Conservation (phyloP, 441 rosid genomes). For the Arabidopsis hybrid region DNA sequence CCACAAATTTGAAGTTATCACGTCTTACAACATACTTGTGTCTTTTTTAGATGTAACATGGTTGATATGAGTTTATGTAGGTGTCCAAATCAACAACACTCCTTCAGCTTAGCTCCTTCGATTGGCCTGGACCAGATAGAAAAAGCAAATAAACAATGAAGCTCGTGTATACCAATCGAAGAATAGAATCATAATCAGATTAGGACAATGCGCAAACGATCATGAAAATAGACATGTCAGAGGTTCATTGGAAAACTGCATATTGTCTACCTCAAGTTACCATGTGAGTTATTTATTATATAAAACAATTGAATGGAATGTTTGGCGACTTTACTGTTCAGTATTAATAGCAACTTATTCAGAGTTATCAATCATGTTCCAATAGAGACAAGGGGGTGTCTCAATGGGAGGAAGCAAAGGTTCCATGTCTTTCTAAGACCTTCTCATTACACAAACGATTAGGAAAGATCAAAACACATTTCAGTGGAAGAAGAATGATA, state of each 20-base stretch:
- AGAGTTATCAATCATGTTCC: background rate
- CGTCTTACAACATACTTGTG: background rate
- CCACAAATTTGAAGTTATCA: constrained; percentile 21
- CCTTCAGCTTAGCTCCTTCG: constrained; percentile 14
- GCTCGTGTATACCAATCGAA: background rate
- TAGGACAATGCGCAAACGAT: background rate
- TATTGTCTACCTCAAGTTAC: background rate
- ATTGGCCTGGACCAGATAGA: constrained; percentile 14
- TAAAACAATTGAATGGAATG: background rate
- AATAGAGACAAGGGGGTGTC: background rate
- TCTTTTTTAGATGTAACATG: background rate
- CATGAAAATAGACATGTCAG: background rate
- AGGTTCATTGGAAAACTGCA: background rate
- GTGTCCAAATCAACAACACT: constrained; percentile 14
- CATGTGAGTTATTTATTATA: background rate
- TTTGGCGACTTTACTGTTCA: background rate
- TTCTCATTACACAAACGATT: background rate
- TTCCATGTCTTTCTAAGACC: background rate
- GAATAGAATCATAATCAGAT: background rate
- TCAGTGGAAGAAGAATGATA: background rate
- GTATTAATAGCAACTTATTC: background rate
- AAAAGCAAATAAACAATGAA: constrained; percentile 3
- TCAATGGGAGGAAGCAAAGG: background rate
- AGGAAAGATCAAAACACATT: background rate
- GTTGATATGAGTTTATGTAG: background rate